Evolutionary conservation across 2,329 filamentous ascomycete species (phyloP), one percentile per base, ranked within the genome.

Genomic region (Aspergillus pseudotamarii): DNA sequence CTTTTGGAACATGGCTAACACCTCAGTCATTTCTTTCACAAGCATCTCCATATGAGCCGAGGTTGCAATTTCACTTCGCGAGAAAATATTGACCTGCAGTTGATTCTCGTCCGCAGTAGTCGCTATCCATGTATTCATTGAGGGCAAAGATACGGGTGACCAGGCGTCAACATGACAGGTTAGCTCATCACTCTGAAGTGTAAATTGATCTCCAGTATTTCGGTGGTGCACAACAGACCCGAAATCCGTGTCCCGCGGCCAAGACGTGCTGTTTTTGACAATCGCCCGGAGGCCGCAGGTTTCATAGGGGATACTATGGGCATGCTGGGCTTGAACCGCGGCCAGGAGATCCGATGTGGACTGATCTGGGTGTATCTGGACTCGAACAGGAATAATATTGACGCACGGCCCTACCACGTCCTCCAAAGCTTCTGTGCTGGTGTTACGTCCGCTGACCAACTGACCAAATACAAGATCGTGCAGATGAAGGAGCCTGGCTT

Each of bases 391-490:
- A 16, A 43, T 12, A 16, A 43, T 43, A 4, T 16, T 12, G 41
- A 19, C n/a, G 50, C 71, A 73, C 1, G 69, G 67, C 10, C 72
- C 72, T 14, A 73, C 57, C n/a, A 72, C 60, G 3, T 54, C 41
- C 12, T 71, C 67, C 16, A 70, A 57, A 26, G 60, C 76, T 0
- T 77, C 73, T 1, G 83, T 75, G 2, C 74, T 71, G 1, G 81
- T 69, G 62, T 82, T 80, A 26, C 82, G 81, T 1, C 82, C 82
- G 21, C 83, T 81, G 21, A 86, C 76, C 2, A 83, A 72, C 67
- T 87, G 83, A 9, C 85, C 86, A 59, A 88, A 87, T 6, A 87
- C 78, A 6, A 88, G 80, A 48, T 88, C 86, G 10, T 79, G 74
- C 0, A 72, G 76, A 0, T 79, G 81, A 0, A 83, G 82, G 8